These are phyloP conservation scores for Botrytis medusae DNA, from an alignment of 2,329 filamentous ascomycete genomes.

Conservation along the genomic window DNA sequence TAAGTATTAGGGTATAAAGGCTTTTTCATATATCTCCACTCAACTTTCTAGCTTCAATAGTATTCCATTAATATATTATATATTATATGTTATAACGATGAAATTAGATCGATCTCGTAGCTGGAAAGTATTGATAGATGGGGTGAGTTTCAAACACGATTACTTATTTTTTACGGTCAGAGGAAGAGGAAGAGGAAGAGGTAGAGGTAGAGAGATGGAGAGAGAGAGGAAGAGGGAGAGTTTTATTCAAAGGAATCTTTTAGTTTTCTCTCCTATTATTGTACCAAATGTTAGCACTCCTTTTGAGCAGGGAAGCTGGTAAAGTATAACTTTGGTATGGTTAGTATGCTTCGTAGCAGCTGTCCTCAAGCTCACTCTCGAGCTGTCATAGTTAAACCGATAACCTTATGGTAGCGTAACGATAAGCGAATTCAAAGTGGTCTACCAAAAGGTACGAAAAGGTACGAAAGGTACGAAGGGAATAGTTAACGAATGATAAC, in stretches of 20 bases:
- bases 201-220: too few species aligned
- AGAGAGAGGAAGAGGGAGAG: neutral
- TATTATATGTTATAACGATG: neutral
- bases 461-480: neutral
- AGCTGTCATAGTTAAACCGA: neutral
- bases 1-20: neutral
- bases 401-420: conserved; percentile 1
- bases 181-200: neutral
- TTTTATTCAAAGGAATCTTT: neutral
- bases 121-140: neutral
- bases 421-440: conserved; percentile 12
- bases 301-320: neutral
- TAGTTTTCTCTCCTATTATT: neutral
- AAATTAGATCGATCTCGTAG: neutral
- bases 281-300: neutral
- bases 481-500: neutral
- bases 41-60: neutral
- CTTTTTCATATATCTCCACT: neutral
- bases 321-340: neutral
- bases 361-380: neutral
- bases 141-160: neutral
- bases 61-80: neutral
- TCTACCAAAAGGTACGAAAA: neutral
- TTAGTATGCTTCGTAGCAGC: neutral
- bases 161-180: neutral